Conservation (phyloP, 192 early-diverging fungal genomes). For the Linnemannia elongata region DNA sequence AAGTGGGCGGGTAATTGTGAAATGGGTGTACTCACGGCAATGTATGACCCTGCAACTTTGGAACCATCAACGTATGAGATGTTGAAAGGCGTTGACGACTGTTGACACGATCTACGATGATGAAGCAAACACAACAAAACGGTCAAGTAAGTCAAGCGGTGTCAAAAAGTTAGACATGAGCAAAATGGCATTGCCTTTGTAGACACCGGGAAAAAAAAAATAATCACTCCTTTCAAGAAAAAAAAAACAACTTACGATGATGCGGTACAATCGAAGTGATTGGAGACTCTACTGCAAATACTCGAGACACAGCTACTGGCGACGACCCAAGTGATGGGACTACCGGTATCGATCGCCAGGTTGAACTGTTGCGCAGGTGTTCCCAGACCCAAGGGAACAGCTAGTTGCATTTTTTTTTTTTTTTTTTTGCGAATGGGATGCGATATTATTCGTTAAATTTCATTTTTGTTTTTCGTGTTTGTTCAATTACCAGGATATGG, state of each 20-base stretch:
- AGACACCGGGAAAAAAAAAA: background rate
- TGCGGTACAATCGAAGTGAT: slow-evolving; percentile 21
- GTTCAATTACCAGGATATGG: background rate
- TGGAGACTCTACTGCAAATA: slow-evolving; percentile 1
- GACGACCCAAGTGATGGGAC: slow-evolving; percentile 74
- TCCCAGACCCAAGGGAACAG: slow-evolving; percentile 66
- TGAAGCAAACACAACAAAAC: background rate
- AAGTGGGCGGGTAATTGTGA: background rate
- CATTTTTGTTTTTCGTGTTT: background rate
- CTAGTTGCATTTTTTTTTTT: background rate
- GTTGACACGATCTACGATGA: slow-evolving; percentile 16
- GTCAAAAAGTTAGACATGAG: background rate
- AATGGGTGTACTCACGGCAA: background rate
- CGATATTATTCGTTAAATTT: too few relatives aligned
- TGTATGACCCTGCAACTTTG: slow-evolving; percentile 14
- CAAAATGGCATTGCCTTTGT: background rate
- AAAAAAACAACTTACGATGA: slow-evolving; percentile 26
- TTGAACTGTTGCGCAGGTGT: slow-evolving; percentile 76
- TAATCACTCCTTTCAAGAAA: background rate
- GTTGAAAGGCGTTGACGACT: slow-evolving; percentile 11
- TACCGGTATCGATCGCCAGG: slow-evolving; percentile 80
- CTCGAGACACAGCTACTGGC: slow-evolving; percentile 16
- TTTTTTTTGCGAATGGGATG: too few relatives aligned
- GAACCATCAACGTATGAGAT: slow-evolving; percentile 29
- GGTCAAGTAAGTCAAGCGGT: background rate